phyloP scores from a whole-genome alignment of 2,329 filamentous ascomycete species.

The Tolypocladium nubicola region DNA sequence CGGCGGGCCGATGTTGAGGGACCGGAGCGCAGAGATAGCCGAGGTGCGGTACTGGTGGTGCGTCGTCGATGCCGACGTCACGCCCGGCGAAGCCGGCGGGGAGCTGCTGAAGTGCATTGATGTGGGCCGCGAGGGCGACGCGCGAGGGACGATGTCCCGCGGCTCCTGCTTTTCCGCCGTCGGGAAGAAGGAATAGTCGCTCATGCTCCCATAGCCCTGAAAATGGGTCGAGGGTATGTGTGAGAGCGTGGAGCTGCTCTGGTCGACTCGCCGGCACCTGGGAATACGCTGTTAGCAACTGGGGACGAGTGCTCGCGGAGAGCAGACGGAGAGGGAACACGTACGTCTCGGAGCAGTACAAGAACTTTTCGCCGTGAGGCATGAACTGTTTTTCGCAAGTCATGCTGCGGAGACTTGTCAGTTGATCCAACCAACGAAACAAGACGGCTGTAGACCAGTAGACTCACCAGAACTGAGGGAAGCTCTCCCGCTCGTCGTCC shows the following conservation, averaged over 20 bases:
- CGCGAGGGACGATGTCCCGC: constrained; percentile 52
- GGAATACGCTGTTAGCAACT: constrained; percentile 9
- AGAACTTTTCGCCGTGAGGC: constrained; percentile 41
- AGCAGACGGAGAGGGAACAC: constrained; percentile 15
- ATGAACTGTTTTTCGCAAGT: constrained; percentile 57
- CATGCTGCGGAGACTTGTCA: constrained; percentile 35
- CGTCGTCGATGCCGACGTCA: constrained; percentile 10
- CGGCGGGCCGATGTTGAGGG: constrained; percentile 40
- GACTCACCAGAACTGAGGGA: constrained; percentile 55
- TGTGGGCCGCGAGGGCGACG: constrained; percentile 49
- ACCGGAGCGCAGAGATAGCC: constrained; percentile 45
- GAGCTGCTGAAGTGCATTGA: constrained; percentile 42
- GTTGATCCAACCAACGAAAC: not conserved
- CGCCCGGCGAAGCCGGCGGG: constrained; percentile 36
- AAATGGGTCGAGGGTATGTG: constrained; percentile 13
- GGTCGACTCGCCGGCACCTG: constrained; percentile 46
- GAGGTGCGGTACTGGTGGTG: constrained; percentile 32
- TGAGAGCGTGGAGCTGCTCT: constrained; percentile 24
- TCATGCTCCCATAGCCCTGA: constrained; percentile 16
- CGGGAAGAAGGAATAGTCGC: constrained; percentile 33
- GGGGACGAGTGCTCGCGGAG: not conserved
- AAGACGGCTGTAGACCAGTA: constrained; percentile 6
- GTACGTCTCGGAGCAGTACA: constrained; percentile 56
- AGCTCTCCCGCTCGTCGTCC: constrained; percentile 51
- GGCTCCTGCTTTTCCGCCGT: constrained; percentile 37